Evolutionary conservation across 495 filamentous ascomycete genomes (phyloP), one percentile per base, ranked within the genome.

Genomic region (Penicillium paradoxum): DNA sequence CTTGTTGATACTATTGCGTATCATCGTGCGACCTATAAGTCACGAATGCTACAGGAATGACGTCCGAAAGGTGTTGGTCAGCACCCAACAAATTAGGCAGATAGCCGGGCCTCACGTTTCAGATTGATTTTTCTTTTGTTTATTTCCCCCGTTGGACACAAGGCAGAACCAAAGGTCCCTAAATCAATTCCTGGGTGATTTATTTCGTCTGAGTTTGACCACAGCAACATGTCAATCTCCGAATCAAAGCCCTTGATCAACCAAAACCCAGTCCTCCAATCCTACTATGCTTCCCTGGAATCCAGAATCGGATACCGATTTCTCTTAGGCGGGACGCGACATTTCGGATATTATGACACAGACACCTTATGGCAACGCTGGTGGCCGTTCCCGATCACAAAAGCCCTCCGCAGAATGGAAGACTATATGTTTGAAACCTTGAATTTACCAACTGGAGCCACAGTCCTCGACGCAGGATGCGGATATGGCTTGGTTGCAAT

Each of bases 301-400:
- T 80, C 79, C 1, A 64, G 76, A 18, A 56, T 79, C 22, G 77
- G 78, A 1, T 82, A 80, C 49, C 62, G 70, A 13, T 51, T 81
- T 3, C 38, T 80, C 24, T 63, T 82, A 3, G 75, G 76, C 4
- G 77, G 72, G 10, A 79, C 76, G 2, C 66, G 73, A 6, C 77
- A 82, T 54, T 79, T 79, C 53, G 79, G 76, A 6, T 81, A 72
- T 60, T 81, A 72, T 49, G 62, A 72, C 6, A 36, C 59, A 37
- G 73, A 65, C 53, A 71, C 74, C 18, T 73, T 68, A 40, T 79
- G 72, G 73, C 24, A 27, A 27, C 24, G 24, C 24, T 27, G 24
- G 24, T 27, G 24, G 24, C 76, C 78, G 3, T 81, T 81, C 49
- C 77, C 78, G 1, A 43, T 80, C 19, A 54, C 51, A 7, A 50